Evolutionary conservation across 306 rosid species (phyloP), one percentile per base, ranked within the genome.

Genomic region (Acacia acuminata): DNA sequence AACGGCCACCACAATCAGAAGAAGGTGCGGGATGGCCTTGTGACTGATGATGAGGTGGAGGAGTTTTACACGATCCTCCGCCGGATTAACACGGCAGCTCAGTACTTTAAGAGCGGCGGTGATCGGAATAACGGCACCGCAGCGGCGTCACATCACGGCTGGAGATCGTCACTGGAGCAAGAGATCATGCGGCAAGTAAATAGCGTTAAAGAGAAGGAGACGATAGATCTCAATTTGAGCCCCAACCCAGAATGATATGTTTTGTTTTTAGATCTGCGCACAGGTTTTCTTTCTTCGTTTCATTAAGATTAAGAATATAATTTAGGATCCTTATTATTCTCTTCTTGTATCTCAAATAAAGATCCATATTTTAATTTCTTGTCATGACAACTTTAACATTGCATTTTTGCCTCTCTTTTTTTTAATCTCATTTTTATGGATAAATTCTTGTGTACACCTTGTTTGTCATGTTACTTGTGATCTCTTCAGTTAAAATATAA

Each of bases 51-150:
- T 7, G 92, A 85, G 79, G 85, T 85, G 25, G 90, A 89, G 67
- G 89, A 89, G 85, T 89, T 89, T 81, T 83, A 55, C 24, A 81
- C 89, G 25, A 85, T 89, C 45, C 77, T 89, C 60, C 80, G 80
- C 38, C 84, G 86, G 45, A 82, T 89, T 0, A 79, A 83, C 75
- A 34, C 20, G 67, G 84, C 85, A 8, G 76, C 72, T 17, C 79
- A 10, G 47, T 69, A 83, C 77, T 86, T 89, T 76, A 81, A 75
- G 77, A 75, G 55, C 24, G 47, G 67, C 17, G 4, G 64, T 44
- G 79, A 69, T 42, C 16, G 47, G 47, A 11, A 17, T 24, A 13
- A 36, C 5, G 72, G 47, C 7, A 19, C 15, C 8, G 9, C 25
- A 65, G 48, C 15, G 43, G 9, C 22, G 69, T 53, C 71, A 45